Conservation (phyloP, 2,329 filamentous ascomycete species). For the Sordariomycetes sp. region DNA sequence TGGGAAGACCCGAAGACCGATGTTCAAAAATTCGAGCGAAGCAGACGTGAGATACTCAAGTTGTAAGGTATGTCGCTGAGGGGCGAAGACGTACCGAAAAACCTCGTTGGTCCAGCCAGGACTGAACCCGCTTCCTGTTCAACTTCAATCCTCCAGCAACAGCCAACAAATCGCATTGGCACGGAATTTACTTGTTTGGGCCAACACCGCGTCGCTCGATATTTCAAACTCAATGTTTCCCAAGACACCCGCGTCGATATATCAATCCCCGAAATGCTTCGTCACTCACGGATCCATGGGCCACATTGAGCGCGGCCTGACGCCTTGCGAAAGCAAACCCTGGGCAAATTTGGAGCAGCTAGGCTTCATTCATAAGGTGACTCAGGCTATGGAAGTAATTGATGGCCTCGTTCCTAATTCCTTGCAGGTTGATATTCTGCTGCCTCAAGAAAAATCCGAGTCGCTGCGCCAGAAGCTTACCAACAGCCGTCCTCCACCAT, state of each 20-base stretch:
- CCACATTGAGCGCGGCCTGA: constrained; percentile 62
- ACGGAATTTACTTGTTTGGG: no score
- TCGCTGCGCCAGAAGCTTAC: constrained; percentile 44
- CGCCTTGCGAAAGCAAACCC: constrained; percentile 64
- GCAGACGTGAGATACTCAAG: no score
- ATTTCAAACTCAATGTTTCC: constrained; percentile 29
- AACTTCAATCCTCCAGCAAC: neutral
- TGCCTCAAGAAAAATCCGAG: constrained; percentile 55
- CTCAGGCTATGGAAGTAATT: constrained; percentile 1
- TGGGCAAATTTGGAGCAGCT: constrained; percentile 61
- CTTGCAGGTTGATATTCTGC: constrained; percentile 55
- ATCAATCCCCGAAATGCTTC: constrained; percentile 59
- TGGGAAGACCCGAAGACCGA: no score
- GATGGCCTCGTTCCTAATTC: neutral
- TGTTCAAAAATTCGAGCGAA: no score
- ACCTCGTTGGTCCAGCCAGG: no score
- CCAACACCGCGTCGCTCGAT: no score
- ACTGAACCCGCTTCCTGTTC: no score
- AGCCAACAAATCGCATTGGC: no score
- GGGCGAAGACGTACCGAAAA: no score
- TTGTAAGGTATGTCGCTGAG: no score
- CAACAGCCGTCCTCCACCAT: constrained; percentile 20
- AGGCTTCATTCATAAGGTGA: constrained; percentile 60
- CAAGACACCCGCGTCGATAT: constrained; percentile 32
- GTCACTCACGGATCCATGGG: constrained; percentile 60